A percentile compares a stretch with the other conserved stretches of the same genome.
Conservation (phyloP, 2,329 filamentous ascomycete genomes). For the Didymella pinodella region DNA sequence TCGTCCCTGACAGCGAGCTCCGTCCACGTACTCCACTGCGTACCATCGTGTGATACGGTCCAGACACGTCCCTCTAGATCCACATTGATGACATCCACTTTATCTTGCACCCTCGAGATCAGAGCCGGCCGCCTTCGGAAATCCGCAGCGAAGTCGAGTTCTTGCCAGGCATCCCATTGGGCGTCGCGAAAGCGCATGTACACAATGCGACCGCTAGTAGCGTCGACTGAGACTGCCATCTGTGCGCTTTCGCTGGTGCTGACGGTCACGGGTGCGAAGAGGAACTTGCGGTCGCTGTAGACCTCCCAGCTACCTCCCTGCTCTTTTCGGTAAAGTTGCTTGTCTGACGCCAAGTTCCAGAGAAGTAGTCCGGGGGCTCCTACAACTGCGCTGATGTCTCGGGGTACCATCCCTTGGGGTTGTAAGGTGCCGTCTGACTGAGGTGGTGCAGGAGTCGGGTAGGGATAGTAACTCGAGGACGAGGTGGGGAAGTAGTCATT, state of each 20-base stretch:
- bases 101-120: slow-evolving; percentile 5
- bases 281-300: slow-evolving; percentile 11
- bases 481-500: neutral
- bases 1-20: slow-evolving; percentile 10
- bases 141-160: slow-evolving; percentile 5
- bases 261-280: slow-evolving; percentile 17
- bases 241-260: slow-evolving; percentile 5
- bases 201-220: slow-evolving; percentile 15
- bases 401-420: slow-evolving; percentile 1
- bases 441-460: neutral
- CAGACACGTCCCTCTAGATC: slow-evolving; percentile 13
- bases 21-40: slow-evolving; percentile 16
- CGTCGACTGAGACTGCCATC: slow-evolving; percentile 19
- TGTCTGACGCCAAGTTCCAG: slow-evolving; percentile 8
- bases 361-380: slow-evolving; percentile 2
- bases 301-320: slow-evolving; percentile 7
- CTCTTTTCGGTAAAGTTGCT: neutral
- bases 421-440: neutral
- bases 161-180: slow-evolving; percentile 19
- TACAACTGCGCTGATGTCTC: slow-evolving; percentile 8
- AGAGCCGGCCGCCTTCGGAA: slow-evolving; percentile 13
- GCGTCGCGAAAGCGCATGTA: slow-evolving; percentile 14
- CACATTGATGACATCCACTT: slow-evolving; percentile 16
- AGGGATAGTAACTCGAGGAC: neutral
- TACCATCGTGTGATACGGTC: slow-evolving; percentile 18